Evolutionary conservation across 2,329 filamentous ascomycete genomes (phyloP).

Genomic region (Penicillium olsonii): DNA sequence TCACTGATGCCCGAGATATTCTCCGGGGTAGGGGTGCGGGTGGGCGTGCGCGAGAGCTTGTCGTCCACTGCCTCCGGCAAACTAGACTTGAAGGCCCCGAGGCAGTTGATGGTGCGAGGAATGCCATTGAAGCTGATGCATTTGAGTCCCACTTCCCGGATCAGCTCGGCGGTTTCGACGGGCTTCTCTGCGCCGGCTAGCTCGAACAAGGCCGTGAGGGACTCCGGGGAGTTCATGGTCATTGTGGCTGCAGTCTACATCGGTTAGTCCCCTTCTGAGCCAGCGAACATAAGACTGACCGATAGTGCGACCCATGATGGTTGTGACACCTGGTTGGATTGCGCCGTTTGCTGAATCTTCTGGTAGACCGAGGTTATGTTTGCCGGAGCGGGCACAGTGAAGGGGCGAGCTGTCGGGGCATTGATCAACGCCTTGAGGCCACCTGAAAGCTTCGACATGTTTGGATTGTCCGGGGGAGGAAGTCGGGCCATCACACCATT

Average conservation of each 20-base stretch:
- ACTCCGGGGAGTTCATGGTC: constrained; percentile 82
- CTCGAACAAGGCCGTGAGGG: constrained; percentile 36
- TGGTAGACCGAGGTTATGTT: constrained; percentile 66
- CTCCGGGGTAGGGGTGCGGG: constrained; percentile 53
- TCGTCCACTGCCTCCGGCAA: constrained; percentile 60
- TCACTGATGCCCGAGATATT: constrained; percentile 58
- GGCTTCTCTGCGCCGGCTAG: constrained; percentile 20
- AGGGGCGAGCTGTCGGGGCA: constrained; percentile 65
- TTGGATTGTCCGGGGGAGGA: constrained; percentile 8
- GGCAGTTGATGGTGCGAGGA: constrained; percentile 79
- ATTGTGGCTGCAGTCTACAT: constrained; percentile 74
- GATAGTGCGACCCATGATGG: constrained; percentile 69
- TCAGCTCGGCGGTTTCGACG: constrained; percentile 40
- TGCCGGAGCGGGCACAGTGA: constrained; percentile 64
- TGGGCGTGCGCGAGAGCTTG: constrained; percentile 58
- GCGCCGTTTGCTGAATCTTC: constrained; percentile 64
- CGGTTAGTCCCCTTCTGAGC: neutral
- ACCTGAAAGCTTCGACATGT: constrained; percentile 73
- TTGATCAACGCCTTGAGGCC: constrained; percentile 74
- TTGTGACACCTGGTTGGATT: constrained; percentile 61
- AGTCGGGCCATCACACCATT: constrained; percentile 10
- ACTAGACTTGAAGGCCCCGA: constrained; percentile 67
- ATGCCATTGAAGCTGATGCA: constrained; percentile 58
- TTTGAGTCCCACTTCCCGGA: constrained; percentile 50
- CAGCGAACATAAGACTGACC: constrained; percentile 40